Evolutionary conservation across 345 rosid genomes (phyloP).

Genomic region (Sisymbrium altissimum): DNA sequence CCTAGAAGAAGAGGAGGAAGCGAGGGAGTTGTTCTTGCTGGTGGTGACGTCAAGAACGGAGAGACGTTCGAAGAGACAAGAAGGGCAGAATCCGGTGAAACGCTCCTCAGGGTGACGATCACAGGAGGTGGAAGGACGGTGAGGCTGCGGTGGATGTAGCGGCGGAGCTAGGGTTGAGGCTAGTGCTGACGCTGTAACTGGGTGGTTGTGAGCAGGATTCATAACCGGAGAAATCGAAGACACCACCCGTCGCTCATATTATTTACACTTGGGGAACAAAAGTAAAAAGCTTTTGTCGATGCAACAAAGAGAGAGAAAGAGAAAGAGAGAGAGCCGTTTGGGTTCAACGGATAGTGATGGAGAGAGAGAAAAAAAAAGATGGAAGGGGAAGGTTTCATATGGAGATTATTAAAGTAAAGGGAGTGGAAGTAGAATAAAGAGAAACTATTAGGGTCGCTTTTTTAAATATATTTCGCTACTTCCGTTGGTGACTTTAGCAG

Average conservation of each 20-base stretch:
- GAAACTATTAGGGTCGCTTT: slow-evolving; percentile 24
- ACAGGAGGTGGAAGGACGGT: slow-evolving; percentile 86
- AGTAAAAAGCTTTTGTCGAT: neutral
- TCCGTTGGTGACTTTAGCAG: slow-evolving; percentile 29
- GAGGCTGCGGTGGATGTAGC: slow-evolving; percentile 74
- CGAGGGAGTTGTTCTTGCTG: slow-evolving; percentile 15
- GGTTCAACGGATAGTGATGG: slow-evolving; percentile 59
- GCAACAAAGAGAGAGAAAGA: neutral
- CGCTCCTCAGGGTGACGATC: slow-evolving; percentile 83
- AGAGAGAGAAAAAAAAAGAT: neutral
- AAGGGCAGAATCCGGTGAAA: slow-evolving; percentile 92
- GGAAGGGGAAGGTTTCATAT: neutral
- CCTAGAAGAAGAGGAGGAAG: slow-evolving; percentile 47
- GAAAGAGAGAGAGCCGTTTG: slow-evolving; percentile 48
- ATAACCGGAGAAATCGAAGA: slow-evolving; percentile 59
- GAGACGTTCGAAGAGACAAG: slow-evolving; percentile 97
- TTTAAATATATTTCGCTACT: neutral
- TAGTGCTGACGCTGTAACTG: slow-evolving; percentile 34
- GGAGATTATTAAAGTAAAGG: slow-evolving; percentile 6
- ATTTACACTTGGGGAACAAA: slow-evolving; percentile 8
- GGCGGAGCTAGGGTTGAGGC: slow-evolving; percentile 47
- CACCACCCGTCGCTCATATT: slow-evolving; percentile 66
- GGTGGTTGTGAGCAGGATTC: slow-evolving; percentile 78
- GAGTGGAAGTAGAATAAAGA: slow-evolving; percentile 17
- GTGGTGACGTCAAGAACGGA: slow-evolving; percentile 51